These are phyloP conservation scores for Pleurostoma richardsiae DNA, from an alignment of 2,329 filamentous ascomycete genomes.

Conservation along the genomic window DNA sequence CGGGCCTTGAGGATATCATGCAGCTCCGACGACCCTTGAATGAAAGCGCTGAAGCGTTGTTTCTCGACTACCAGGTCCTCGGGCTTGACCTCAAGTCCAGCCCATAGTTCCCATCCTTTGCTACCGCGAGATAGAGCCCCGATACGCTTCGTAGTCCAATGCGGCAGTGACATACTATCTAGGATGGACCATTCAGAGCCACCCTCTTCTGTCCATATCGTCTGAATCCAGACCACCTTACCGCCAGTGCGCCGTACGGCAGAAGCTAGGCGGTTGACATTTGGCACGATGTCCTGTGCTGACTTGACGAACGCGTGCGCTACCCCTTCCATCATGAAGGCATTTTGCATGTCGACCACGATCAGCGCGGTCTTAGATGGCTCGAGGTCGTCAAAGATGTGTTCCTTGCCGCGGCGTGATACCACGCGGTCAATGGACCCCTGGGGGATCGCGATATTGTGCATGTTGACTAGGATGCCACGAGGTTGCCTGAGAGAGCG, in stretches of 20 bases:
- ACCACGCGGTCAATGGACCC: background rate
- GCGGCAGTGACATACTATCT: background rate
- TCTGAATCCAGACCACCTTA: background rate
- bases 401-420: background rate
- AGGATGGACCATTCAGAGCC: background rate
- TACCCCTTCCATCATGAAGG: background rate
- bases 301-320: background rate
- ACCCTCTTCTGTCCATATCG: background rate
- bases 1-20: background rate
- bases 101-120: background rate
- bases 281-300: background rate
- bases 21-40: background rate
- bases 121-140: background rate
- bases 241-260: background rate
- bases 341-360: background rate
- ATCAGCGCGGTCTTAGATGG: background rate
- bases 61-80: background rate
- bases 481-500: background rate
- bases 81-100: background rate
- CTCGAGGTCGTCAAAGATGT: background rate
- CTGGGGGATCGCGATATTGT: background rate
- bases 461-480: background rate
- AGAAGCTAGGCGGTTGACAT: background rate
- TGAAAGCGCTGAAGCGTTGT: background rate
- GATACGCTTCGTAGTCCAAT: background rate